These are phyloP conservation scores for Pezicula neosporulosa DNA, from an alignment of 2,329 filamentous ascomycete genomes.

Conservation along the genomic window DNA sequence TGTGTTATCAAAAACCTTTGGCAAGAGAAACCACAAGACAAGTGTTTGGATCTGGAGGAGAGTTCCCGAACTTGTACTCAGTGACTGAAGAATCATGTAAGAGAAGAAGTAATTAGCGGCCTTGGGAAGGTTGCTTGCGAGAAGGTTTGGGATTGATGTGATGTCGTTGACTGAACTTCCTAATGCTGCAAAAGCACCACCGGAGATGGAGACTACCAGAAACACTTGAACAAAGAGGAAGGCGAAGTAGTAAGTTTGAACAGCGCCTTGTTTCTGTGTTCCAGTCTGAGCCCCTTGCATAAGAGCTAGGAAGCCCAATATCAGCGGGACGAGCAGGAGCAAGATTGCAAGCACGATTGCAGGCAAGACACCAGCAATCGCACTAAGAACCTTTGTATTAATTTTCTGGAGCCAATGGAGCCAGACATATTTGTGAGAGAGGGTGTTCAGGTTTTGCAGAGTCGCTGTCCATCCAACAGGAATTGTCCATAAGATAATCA, in stretches of 20 bases:
- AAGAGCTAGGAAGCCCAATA: slow-evolving; percentile 69
- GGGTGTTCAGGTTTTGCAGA: slow-evolving; percentile 70
- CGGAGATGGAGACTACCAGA: slow-evolving; percentile 83
- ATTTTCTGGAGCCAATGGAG: slow-evolving; percentile 65
- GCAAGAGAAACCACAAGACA: slow-evolving; percentile 76
- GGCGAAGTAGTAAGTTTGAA: slow-evolving; percentile 88
- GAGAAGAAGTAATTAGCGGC: slow-evolving; percentile 97
- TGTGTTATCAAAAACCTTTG: slow-evolving; percentile 80
- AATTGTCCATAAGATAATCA: slow-evolving; percentile 87
- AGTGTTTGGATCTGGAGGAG: slow-evolving; percentile 80
- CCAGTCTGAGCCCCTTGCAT: slow-evolving; percentile 82
- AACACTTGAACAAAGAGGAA: slow-evolving; percentile 97
- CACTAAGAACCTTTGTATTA: slow-evolving; percentile 60
- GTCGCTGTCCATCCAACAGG: slow-evolving; percentile 86
- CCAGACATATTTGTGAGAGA: slow-evolving; percentile 66
- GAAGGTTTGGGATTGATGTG: slow-evolving; percentile 61
- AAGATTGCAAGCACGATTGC: slow-evolving; percentile 73
- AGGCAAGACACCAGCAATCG: slow-evolving; percentile 82
- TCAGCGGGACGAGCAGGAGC: slow-evolving; percentile 75
- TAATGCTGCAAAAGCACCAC: slow-evolving; percentile 64
- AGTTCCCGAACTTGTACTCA: slow-evolving; percentile 86
- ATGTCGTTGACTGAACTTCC: slow-evolving; percentile 47
- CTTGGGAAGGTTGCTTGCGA: slow-evolving; percentile 78
- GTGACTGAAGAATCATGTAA: slow-evolving; percentile 93
- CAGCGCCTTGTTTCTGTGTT: slow-evolving; percentile 72